phyloP scores from a whole-genome alignment of 2,329 filamentous ascomycete species.

The Trichoderma sp. region DNA sequence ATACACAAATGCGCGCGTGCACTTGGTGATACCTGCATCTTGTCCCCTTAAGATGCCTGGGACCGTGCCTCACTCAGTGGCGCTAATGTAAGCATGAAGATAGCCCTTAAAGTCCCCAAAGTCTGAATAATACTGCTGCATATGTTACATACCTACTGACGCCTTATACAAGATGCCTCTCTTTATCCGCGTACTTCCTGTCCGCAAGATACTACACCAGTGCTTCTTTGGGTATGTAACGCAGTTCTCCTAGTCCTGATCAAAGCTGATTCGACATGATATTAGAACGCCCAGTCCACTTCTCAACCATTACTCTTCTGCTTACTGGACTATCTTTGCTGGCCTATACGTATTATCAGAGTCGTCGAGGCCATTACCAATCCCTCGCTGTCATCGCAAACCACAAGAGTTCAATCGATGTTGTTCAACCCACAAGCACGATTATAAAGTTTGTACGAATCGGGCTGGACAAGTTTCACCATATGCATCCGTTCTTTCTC shows the following conservation, averaged over 20 bases:
- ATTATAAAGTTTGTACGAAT: background rate
- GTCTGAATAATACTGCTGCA: background rate
- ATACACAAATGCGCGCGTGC: background rate
- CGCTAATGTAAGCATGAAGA: background rate
- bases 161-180: constrained; percentile 19
- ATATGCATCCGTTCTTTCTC: background rate
- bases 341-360: background rate
- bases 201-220: constrained; percentile 40
- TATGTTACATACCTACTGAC: background rate
- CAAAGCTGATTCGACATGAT: background rate
- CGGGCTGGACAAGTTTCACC: background rate
- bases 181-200: constrained; percentile 41
- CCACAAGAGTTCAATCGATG: background rate
- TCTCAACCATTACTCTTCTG: constrained; percentile 34
- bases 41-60: background rate
- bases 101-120: background rate
- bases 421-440: background rate
- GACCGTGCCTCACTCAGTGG: background rate
- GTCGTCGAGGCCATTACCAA: background rate
- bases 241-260: background rate
- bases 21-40: background rate
- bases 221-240: constrained; percentile 40
- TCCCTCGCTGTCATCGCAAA: constrained; percentile 9
- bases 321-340: background rate
- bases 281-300: constrained; percentile 40